phyloP scores from a whole-genome alignment of 768 basidiomycete species.

The Lyophyllum atratum region DNA sequence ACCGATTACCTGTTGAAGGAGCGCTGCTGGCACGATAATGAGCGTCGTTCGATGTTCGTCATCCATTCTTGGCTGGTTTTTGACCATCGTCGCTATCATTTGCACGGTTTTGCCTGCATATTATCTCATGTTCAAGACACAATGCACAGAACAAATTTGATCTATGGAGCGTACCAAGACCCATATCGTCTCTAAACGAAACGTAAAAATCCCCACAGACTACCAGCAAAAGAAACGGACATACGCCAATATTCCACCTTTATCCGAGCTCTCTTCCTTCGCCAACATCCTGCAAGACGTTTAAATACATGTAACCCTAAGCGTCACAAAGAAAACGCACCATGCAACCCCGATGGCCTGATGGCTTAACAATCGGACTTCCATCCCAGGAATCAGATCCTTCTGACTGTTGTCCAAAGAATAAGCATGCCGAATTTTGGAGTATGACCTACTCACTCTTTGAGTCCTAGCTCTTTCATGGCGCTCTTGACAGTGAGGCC shows the following conservation, averaged over 20 bases:
- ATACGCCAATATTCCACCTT: constrained; percentile 68
- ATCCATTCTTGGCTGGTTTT: constrained; percentile 54
- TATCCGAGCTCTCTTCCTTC: constrained; percentile 52
- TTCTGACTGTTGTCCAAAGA: constrained; percentile 35
- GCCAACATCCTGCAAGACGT: constrained; percentile 59
- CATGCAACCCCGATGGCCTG: constrained; percentile 79
- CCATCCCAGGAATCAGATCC: constrained; percentile 67
- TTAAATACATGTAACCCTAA: neutral
- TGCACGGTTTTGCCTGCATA: constrained; percentile 68
- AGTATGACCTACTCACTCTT: constrained; percentile 38
- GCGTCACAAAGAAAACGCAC: constrained; percentile 31
- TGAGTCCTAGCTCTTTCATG: constrained; percentile 52
- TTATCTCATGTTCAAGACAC: neutral
- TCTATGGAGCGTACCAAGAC: constrained; percentile 41
- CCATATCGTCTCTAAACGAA: constrained; percentile 67
- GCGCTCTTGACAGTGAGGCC: constrained; percentile 54
- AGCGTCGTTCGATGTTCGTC: constrained; percentile 59
- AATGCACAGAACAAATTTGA: neutral
- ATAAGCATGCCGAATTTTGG: neutral
- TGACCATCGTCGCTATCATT: constrained; percentile 78
- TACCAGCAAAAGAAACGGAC: constrained; percentile 25
- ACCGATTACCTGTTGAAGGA: constrained; percentile 61
- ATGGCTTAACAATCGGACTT: constrained; percentile 70
- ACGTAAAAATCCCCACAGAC: constrained; percentile 1
- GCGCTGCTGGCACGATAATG: constrained; percentile 75